Evolutionary conservation across 768 basidiomycete genomes (phyloP).

Genomic region (Xanthoconium purpureum): DNA sequence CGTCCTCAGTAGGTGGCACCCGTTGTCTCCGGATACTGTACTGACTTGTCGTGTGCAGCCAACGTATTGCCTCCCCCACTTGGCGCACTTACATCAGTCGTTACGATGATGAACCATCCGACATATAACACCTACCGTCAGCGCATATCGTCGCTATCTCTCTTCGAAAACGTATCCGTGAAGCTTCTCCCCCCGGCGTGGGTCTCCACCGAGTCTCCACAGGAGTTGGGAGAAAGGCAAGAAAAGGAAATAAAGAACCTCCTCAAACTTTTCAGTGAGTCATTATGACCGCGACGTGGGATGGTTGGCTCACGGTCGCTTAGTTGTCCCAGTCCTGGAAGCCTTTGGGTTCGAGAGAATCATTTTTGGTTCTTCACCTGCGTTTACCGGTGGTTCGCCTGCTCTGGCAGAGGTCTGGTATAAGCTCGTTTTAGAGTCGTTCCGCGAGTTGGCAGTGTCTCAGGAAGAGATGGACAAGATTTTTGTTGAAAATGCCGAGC

Average conservation of each 20-base stretch:
- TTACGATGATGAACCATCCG: constrained; percentile 77
- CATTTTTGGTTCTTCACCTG: constrained; percentile 76
- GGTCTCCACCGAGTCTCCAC: constrained; percentile 52
- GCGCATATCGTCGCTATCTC: constrained; percentile 67
- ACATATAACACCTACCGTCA: constrained; percentile 71
- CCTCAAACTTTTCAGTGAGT: constrained; percentile 85
- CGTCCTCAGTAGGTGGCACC: constrained; percentile 52
- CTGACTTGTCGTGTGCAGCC: constrained; percentile 41
- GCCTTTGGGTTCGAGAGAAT: constrained; percentile 84
- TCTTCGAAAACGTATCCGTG: constrained; percentile 67
- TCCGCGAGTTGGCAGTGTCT: constrained; percentile 77
- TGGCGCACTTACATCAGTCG: constrained; percentile 65
- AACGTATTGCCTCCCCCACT: constrained; percentile 80
- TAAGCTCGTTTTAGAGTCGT: constrained; percentile 71
- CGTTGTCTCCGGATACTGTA: neutral
- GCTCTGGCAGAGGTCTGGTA: constrained; percentile 73
- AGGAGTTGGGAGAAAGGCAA: constrained; percentile 33
- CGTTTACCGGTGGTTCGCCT: constrained; percentile 43
- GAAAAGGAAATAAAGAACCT: constrained; percentile 49
- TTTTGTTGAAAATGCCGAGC: constrained; percentile 53
- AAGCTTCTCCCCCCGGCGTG: constrained; percentile 78
- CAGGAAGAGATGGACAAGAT: constrained; percentile 75
- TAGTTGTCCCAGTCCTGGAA: constrained; percentile 80
- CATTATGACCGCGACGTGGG: neutral
- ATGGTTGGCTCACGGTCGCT: neutral